Percentiles rank a stretch among this genome's conserved stretches.
These are phyloP conservation scores for Ceriops decandra DNA, from an alignment of 345 rosid species.

Conservation along the genomic window DNA sequence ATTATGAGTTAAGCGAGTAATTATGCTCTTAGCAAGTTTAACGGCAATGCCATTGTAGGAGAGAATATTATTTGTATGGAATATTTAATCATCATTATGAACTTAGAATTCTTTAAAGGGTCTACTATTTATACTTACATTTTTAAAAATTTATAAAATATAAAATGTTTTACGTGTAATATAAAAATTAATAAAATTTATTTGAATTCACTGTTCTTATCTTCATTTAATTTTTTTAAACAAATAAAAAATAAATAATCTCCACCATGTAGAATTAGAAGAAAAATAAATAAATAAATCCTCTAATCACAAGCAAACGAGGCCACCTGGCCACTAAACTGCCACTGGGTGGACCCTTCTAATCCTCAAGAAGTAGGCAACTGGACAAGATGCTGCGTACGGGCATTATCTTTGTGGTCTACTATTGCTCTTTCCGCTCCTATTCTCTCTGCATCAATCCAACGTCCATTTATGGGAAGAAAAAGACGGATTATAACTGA, in stretches of 20 bases:
- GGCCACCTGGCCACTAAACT: background rate
- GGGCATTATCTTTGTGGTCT: background rate
- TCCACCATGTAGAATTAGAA: background rate
- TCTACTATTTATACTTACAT: too few species aligned
- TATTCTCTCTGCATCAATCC: background rate
- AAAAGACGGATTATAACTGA: background rate
- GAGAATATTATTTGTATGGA: too few species aligned
- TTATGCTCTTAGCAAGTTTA: too few species aligned
- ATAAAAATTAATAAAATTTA: too few species aligned
- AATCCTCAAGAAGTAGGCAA: conserved; percentile 2
- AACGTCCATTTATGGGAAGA: background rate
- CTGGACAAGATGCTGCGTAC: background rate
- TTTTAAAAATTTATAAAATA: too few species aligned
- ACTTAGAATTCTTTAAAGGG: too few species aligned
- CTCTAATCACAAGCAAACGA: background rate
- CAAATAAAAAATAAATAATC: too few species aligned
- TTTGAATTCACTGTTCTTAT: too few species aligned
- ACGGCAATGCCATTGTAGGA: too few species aligned
- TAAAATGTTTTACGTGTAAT: too few species aligned
- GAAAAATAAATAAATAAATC: background rate
- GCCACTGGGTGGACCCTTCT: background rate
- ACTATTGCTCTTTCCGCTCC: background rate
- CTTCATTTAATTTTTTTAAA: too few species aligned
- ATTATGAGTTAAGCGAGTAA: background rate
- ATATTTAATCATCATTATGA: too few species aligned